Base-by-base conservation (phyloP, 495 filamentous ascomycete species). In the Lophium mytilinum region DNA sequence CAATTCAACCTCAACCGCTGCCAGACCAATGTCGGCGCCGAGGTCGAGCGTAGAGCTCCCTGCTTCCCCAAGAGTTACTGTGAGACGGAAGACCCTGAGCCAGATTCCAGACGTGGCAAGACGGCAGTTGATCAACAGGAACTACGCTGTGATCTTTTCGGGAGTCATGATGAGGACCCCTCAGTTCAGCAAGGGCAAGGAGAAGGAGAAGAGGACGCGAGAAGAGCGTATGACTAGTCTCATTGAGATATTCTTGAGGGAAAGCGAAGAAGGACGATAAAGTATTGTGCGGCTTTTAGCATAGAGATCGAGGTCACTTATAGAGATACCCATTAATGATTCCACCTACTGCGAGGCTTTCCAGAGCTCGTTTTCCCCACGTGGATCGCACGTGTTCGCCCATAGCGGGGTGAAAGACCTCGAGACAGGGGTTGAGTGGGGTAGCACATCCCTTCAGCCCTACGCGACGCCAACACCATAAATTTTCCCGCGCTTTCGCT, bases 61-160 rank as follows among this genome's bases (percentile, higher is more conserved):
- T 4, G 51, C 58, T 4, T 60, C 58, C 5, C 62, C 65, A 17
- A 60, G 61, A 30, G 62, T 57, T 0, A 36, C 47, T 4, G 59
- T 65, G 3, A 15, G 65, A 35, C 36, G 62, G 21, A 62, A 43
- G 50, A 65, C 65, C 9, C 48, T 67, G 47, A 67, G 61, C 46
- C 56, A 63, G 35, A 54, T 61, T 15, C 64, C 66, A 4, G 54
- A 63, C 21, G 62, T 65, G 10, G 66, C 66, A n/a, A 61, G 61
- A 33, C 35, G 59, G 35, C 65, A 69, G 37, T 42, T 69, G 4
- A 57, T 69, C 11, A 46, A 58, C 18, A 60, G 57, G 24, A 65
- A 60, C 49, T 65, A 60, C 37, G 64, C 66, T n/a, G 50, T 56
- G 34, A 48, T 67, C 1, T 69, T 69, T 42, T 56, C 64, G 5